Evolutionary conservation across 2,329 filamentous ascomycete genomes (phyloP).

Genomic region (Endoconidiophora polonica): DNA sequence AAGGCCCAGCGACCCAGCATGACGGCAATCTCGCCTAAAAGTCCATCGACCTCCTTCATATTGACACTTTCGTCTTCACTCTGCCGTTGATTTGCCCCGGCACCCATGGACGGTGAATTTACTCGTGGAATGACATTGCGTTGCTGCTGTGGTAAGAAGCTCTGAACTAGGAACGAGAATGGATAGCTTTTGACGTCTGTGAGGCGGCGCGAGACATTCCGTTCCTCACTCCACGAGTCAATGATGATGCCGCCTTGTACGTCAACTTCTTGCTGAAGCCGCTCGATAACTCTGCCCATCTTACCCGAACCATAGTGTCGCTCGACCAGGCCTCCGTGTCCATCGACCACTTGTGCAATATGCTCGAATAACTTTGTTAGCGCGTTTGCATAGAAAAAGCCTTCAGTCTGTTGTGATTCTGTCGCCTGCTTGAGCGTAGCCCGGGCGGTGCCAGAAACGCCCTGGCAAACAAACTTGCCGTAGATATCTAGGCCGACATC

Average conservation of each 20-base stretch:
- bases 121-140: slow-evolving; percentile 48
- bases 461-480: slow-evolving; percentile 87
- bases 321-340: slow-evolving; percentile 79
- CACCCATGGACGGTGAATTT: slow-evolving; percentile 51
- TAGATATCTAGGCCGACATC: slow-evolving; percentile 90
- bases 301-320: slow-evolving; percentile 82
- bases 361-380: slow-evolving; percentile 91
- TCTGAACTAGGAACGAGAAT: slow-evolving; percentile 92
- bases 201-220: slow-evolving; percentile 65
- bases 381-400: slow-evolving; percentile 80
- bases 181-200: slow-evolving; percentile 96
- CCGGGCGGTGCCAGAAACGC: slow-evolving; percentile 71
- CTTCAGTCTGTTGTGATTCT: slow-evolving; percentile 26
- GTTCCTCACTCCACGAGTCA: slow-evolving; percentile 89
- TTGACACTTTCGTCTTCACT: slow-evolving; percentile 88
- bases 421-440: slow-evolving; percentile 57
- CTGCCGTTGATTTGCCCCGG: slow-evolving; percentile 33
- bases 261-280: slow-evolving; percentile 85
- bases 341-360: slow-evolving; percentile 90
- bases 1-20: slow-evolving; percentile 92
- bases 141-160: slow-evolving; percentile 62
- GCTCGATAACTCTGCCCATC: slow-evolving; percentile 88
- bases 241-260: slow-evolving; percentile 90
- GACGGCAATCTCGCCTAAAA: slow-evolving; percentile 73
- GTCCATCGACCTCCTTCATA: slow-evolving; percentile 85